These are phyloP conservation scores for Urtica urens DNA, from an alignment of 306 rosid genomes.

Conservation along the genomic window DNA sequence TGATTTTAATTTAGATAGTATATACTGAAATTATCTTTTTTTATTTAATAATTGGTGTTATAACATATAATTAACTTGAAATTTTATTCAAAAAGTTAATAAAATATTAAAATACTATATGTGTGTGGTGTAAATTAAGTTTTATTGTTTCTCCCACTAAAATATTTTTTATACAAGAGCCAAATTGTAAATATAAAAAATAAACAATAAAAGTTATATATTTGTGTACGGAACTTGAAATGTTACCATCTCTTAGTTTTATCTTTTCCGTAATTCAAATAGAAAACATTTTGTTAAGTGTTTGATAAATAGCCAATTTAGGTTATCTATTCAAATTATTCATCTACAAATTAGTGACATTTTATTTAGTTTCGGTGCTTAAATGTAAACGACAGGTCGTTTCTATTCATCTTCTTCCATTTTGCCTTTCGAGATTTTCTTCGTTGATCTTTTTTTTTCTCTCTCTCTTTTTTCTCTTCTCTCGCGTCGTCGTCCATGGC, in stretches of 20 bases:
- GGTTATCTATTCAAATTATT: no score
- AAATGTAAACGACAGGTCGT: background rate
- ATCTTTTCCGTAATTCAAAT: background rate
- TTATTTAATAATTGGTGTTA: no score
- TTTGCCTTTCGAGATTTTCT: background rate
- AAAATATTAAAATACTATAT: background rate
- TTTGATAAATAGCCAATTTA: background rate
- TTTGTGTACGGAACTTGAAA: background rate
- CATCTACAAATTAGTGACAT: background rate
- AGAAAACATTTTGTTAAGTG: background rate
- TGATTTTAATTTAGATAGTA: no score
- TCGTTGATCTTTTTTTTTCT: background rate
- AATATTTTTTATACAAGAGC: no score
- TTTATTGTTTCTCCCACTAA: background rate
- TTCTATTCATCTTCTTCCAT: background rate
- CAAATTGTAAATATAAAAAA: no score
- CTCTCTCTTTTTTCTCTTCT: background rate
- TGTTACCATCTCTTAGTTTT: background rate
- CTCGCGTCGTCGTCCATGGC: conserved; percentile 31
- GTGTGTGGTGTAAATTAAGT: no score
- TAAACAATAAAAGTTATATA: no score
- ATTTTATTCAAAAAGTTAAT: no score
- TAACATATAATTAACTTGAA: background rate
- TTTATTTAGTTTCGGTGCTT: background rate
- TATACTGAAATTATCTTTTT: no score